phyloP scores from a whole-genome alignment of 2,329 filamentous ascomycete species.

The Neofusicoccum ribis region DNA sequence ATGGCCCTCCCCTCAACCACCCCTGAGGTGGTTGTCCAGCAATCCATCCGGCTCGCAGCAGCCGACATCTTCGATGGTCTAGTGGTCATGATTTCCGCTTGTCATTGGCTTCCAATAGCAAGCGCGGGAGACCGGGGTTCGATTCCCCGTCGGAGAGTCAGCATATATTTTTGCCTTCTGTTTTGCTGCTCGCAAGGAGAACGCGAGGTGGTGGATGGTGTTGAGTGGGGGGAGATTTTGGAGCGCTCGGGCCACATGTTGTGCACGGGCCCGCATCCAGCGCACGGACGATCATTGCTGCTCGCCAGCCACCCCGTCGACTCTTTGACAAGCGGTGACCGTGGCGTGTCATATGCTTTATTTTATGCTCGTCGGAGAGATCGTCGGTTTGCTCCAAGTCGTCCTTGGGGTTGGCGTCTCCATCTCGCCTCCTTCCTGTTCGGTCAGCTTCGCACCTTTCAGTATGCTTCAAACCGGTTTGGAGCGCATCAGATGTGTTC shows the following conservation, averaged over 20 bases:
- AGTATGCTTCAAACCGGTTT: no score
- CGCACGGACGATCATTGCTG: background rate
- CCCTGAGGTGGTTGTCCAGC: background rate
- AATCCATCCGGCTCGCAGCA: background rate
- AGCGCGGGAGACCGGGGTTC: slow-evolving; percentile 34
- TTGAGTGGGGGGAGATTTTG: background rate
- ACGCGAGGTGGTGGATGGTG: background rate
- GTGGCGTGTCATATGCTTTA: background rate
- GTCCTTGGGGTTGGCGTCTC: no score
- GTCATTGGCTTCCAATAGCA: background rate
- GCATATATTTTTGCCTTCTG: background rate
- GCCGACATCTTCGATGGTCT: background rate
- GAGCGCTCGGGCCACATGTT: background rate
- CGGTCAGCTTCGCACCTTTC: background rate
- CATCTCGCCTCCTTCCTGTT: background rate
- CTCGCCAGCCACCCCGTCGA: background rate
- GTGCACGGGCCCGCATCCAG: background rate
- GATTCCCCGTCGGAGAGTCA: background rate
- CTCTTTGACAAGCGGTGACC: background rate
- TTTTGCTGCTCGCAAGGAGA: background rate
- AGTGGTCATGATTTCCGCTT: slow-evolving; percentile 14
- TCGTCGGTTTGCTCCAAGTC: no score
- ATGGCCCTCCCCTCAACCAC: background rate
- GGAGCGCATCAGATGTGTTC: background rate
- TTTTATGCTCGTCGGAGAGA: background rate